Evolutionary conservation across 1,139 yeast genomes (phyloP).

Genomic region (Suhomyces coccinellae): DNA sequence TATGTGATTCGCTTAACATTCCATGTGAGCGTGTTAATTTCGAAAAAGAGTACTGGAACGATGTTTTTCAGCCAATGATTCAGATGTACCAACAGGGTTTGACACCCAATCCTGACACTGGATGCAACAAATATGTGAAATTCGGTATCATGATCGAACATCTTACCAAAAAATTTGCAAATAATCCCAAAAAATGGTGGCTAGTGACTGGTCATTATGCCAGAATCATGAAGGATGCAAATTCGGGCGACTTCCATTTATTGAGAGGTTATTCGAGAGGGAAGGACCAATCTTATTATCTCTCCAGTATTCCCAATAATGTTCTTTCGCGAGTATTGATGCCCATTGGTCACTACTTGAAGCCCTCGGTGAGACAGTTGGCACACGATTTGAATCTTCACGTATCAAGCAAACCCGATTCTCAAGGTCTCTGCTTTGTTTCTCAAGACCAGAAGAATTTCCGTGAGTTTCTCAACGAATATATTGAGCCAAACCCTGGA

Average conservation of each 20-base stretch:
- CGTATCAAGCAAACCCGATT: constrained; percentile 80
- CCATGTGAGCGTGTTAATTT: constrained; percentile 78
- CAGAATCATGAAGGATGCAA: constrained; percentile 45
- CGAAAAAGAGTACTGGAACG: constrained; percentile 88
- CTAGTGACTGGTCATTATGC: constrained; percentile 95
- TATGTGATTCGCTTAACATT: constrained; percentile 60
- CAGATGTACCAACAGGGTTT: constrained; percentile 64
- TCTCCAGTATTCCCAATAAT: constrained; percentile 60
- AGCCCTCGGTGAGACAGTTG: constrained; percentile 68
- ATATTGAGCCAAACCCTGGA: constrained; percentile 72
- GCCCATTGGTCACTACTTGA: constrained; percentile 78
- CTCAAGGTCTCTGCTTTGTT: constrained; percentile 94
- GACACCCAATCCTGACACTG: constrained; percentile 95
- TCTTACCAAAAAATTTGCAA: constrained; percentile 40
- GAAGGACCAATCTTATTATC: constrained; percentile 91
- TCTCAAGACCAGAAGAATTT: constrained; percentile 71
- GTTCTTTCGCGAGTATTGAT: constrained; percentile 56
- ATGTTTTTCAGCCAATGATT: constrained; percentile 91
- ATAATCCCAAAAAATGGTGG: constrained; percentile 57
- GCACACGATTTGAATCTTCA: constrained; percentile 59
- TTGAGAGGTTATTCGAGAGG: constrained; percentile 57
- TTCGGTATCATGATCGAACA: constrained; percentile 74
- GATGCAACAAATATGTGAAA: constrained; percentile 81
- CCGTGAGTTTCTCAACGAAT: constrained; percentile 72
- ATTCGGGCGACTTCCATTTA: constrained; percentile 43